Base-by-base conservation (phyloP, 2,329 filamentous ascomycete genomes). In the Fusarium xyrophilum region DNA sequence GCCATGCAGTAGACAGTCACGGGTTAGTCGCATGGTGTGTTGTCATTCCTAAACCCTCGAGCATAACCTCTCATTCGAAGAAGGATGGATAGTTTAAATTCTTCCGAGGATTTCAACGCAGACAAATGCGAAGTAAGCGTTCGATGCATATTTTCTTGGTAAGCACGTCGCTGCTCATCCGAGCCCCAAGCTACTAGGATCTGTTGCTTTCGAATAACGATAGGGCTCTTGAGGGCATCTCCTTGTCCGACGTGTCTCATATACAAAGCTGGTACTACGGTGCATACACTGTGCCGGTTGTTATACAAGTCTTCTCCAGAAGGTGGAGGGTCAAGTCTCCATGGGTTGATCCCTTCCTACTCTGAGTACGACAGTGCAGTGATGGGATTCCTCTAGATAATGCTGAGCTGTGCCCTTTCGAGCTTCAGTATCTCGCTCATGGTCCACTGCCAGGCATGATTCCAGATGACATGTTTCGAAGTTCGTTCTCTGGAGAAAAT, bases 141-240 rank as follows among this genome's bases (percentile, higher is more conserved):
- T 53, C 70, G 71, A 23, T 79, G 74, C 3, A 74, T 74, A 6
- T 68, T 64, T 4, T 73, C 68, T 13, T 64, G 42, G 51, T 77
- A 79, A 40, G 58, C 60, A 4, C 71, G 69, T 19, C 73, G 71
- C 71, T 76, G 75, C 56, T 79, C 78, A 25, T 74, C 70, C 5
- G 70, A n/a, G 1, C 78, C 77, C 78, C 78, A 82, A 7, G 78
- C 80, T 17, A 82, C 78, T 19, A 81, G 66, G 62, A 80, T 72
- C 56, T 76, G 75, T 65, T 82, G 80, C 64, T 76, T 78, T 28
- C 76, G 74, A n/a, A 81, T 73, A 12, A 79, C 60, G 12, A 64
- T 70, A 1, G 78, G 76, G 50, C 77, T 75, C 59, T 76, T 75
- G 57, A 80, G 75, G 6, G 71, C 65, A 57, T 79, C 74, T 13